phyloP scores from a whole-genome alignment of 441 rosid genomes.

The Rhodomyrtus psidioides region DNA sequence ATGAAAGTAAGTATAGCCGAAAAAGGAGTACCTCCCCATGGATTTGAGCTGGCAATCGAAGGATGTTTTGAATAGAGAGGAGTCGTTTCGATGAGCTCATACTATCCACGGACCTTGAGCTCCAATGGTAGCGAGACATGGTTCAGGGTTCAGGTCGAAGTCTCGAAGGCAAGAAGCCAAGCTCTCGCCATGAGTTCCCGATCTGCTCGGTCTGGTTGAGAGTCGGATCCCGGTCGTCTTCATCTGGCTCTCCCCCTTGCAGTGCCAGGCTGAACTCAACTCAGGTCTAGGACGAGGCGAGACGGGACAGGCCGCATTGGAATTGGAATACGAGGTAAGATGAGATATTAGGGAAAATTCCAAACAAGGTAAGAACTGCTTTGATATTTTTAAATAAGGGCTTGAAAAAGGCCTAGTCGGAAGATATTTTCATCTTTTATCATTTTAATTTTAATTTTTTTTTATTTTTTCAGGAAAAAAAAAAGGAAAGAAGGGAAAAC shows the following conservation, averaged over 20 bases:
- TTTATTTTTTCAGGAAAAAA: too few species aligned
- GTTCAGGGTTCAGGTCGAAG: constrained; percentile 76
- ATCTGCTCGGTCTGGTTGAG: constrained; percentile 33
- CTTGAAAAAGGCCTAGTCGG: too few species aligned
- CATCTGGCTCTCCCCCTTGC: too few species aligned
- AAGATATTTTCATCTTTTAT: too few species aligned
- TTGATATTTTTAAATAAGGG: too few species aligned
- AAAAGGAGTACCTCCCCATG: constrained; percentile 17
- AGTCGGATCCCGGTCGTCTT: constrained; percentile 23
- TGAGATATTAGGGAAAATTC: too few species aligned
- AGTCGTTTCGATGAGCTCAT: constrained; percentile 72
- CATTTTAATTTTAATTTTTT: too few species aligned
- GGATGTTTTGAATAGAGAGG: constrained; percentile 69
- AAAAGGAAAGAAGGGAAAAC: too few species aligned
- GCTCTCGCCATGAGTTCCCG: constrained; percentile 81
- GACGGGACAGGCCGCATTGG: background rate
- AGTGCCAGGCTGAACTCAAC: background rate
- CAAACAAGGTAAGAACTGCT: too few species aligned
- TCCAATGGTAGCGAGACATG: constrained; percentile 52
- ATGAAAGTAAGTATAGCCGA: background rate
- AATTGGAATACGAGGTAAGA: background rate
- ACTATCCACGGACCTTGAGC: constrained; percentile 76
- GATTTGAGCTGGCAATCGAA: constrained; percentile 35
- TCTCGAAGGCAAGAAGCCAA: constrained; percentile 71
- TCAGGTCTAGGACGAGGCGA: background rate